These are phyloP conservation scores for Solanum infundibuliforme DNA, from an alignment of 257 asterid genomes.

Conservation along the genomic window DNA sequence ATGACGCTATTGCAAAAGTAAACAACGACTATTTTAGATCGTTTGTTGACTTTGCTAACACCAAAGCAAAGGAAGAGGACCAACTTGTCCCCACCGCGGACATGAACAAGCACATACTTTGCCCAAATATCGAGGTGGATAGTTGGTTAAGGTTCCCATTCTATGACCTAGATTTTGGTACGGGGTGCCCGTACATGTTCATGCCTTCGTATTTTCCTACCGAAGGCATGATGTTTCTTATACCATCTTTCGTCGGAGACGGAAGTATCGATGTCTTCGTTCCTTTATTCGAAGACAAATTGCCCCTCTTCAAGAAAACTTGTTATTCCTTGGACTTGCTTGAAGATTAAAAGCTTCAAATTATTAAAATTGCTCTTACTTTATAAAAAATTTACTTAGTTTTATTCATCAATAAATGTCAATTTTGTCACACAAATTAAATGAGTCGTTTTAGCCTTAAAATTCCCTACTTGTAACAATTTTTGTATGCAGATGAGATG, in stretches of 20 bases:
- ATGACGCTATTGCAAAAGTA: constrained; percentile 41
- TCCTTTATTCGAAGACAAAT: constrained; percentile 46
- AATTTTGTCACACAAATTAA: not conserved
- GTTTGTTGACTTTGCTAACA: constrained; percentile 55
- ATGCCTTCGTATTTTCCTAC: constrained; percentile 66
- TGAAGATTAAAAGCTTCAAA: not conserved
- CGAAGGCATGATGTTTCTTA: constrained; percentile 52
- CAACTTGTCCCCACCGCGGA: constrained; percentile 41
- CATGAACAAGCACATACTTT: constrained; percentile 35
- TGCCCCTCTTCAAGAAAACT: constrained; percentile 33
- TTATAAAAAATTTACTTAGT: not conserved
- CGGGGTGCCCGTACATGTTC: constrained; percentile 57
- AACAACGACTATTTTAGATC: constrained; percentile 55
- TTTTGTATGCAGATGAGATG: not conserved
- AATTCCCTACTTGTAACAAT: not conserved
- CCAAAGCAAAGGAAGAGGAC: constrained; percentile 36
- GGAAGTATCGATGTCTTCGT: constrained; percentile 68
- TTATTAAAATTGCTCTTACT: not conserved
- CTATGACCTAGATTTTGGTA: constrained; percentile 64
- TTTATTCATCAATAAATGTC: not conserved
- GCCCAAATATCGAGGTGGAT: constrained; percentile 74
- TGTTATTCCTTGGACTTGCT: constrained; percentile 42
- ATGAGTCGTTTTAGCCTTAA: not conserved
- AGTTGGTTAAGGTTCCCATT: constrained; percentile 84
- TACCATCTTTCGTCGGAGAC: constrained; percentile 50